These are phyloP conservation scores for Flaveria floridana DNA, from an alignment of 140 eudicot species.

Conservation along the genomic window DNA sequence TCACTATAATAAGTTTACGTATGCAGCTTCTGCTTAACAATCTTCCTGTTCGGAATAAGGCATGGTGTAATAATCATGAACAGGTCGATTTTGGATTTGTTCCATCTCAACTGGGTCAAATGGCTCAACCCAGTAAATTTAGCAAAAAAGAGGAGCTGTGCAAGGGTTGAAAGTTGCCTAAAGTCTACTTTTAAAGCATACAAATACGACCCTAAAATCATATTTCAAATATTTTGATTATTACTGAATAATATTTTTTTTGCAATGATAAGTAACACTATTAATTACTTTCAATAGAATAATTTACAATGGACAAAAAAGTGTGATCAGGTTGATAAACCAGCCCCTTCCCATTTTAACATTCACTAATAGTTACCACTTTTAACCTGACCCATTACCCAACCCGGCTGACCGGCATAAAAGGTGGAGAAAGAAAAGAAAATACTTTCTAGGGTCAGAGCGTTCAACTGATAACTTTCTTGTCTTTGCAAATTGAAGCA, in stretches of 20 bases:
- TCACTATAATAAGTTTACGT: not conserved
- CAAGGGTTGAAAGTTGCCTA: not conserved
- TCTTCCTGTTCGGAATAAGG: not conserved
- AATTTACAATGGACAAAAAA: not conserved
- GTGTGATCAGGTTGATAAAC: conserved; percentile 2
- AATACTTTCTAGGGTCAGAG: conserved; percentile 75
- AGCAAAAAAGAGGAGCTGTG: not conserved
- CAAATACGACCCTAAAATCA: not conserved
- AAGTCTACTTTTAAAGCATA: conserved; percentile 13
- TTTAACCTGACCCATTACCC: not conserved
- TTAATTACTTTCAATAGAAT: not conserved
- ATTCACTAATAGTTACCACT: not conserved
- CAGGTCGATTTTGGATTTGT: not conserved
- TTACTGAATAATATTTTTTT: not conserved
- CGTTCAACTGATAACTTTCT: conserved; percentile 82
- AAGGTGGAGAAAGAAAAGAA: conserved; percentile 3
- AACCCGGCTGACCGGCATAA: not conserved
- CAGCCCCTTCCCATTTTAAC: not conserved
- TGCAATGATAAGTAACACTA: conserved; percentile 8
- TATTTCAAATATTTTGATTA: not conserved
- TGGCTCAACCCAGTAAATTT: not conserved
- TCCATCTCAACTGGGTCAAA: not conserved
- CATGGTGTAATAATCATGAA: not conserved
- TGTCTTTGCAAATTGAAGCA: conserved; percentile 84
- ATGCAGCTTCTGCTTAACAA: not conserved